Evolutionary conservation across 1,284 basidiomycete species (phyloP), one percentile per base, ranked within the genome.

Genomic region (Boletus hoseneyae): DNA sequence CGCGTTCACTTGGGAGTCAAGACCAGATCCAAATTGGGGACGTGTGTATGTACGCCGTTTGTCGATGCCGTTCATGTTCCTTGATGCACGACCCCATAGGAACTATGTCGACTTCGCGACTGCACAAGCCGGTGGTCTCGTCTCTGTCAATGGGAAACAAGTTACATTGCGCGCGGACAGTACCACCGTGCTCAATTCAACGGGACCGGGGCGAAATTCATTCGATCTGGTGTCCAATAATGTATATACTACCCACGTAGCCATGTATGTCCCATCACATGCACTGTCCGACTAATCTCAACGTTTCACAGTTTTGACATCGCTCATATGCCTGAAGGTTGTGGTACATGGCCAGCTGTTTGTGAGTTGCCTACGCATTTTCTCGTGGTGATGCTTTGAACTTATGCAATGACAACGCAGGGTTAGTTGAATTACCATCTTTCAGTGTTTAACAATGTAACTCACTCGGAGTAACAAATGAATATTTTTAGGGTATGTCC

Each of bases 321-420:
- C 13, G 54, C 29, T 2, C 71, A 73, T 48, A 73, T 71, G 68
- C 69, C 69, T 1, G 57, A 66, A 42, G 69, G 69, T 19, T 72
- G 70, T 47, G 68, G 64, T 1, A 70, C 69, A 21, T 73, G 72
- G 72, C 71, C 72, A 12, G 72, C 72, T 46, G 40, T 62, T 4
- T 62, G 60, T 65, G 23, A 15, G 58, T 61, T 35, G 6, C n/a
- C 16, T 33, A 6, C 16, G 18, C n/a, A 7, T 29, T 33, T 37
- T 38, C 3, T 3, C 18, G 10, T 39, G 7, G 2, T 6, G 4
- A 16, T 30, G 8, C 7, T 13, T 9, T 11, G 11, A 1, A 9
- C 40, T 57, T 25, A 47, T 18, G 12, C 11, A 3, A 29, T 23
- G 0, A 47, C 19, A 15, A 2, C 8, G 42, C 19, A 62, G 64